Evolutionary conservation across 805 yeast genomes (phyloP).

Genomic region (Pichia occidentalis): DNA sequence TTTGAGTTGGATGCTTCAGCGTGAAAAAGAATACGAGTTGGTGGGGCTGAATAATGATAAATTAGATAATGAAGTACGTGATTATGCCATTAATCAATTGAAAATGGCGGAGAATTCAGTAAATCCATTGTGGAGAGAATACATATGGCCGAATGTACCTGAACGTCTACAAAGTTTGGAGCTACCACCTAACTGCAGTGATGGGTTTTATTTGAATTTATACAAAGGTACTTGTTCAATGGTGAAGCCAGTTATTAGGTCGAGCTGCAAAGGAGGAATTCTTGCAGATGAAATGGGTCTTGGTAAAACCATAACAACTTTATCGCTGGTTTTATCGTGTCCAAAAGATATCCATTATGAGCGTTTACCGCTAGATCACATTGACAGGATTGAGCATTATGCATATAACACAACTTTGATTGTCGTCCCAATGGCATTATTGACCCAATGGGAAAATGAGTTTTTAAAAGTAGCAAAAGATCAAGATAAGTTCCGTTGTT

Average conservation of each 20-base stretch:
- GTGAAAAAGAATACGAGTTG: constrained; percentile 57
- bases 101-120: constrained; percentile 40
- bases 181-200: not conserved
- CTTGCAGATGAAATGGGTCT: constrained; percentile 96
- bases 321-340: constrained; percentile 62
- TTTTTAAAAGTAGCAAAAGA: constrained; percentile 51
- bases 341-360: constrained; percentile 40
- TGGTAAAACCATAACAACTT: constrained; percentile 84
- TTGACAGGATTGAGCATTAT: constrained; percentile 32
- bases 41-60: constrained; percentile 30
- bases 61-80: constrained; percentile 19
- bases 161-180: constrained; percentile 7
- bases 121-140: constrained; percentile 83
- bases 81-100: constrained; percentile 21
- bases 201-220: constrained; percentile 62
- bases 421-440: constrained; percentile 82
- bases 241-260: constrained; percentile 57
- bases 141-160: constrained; percentile 55
- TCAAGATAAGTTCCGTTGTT: constrained; percentile 34
- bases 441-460: constrained; percentile 90
- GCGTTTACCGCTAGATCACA: constrained; percentile 12
- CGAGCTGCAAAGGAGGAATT: constrained; percentile 72
- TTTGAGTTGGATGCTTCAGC: constrained; percentile 79
- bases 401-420: constrained; percentile 71
- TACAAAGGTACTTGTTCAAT: constrained; percentile 74